Evolutionary conservation across 257 asterid species (phyloP), one percentile per base, ranked within the genome.

Genomic region (Solanum raphanifolium): DNA sequence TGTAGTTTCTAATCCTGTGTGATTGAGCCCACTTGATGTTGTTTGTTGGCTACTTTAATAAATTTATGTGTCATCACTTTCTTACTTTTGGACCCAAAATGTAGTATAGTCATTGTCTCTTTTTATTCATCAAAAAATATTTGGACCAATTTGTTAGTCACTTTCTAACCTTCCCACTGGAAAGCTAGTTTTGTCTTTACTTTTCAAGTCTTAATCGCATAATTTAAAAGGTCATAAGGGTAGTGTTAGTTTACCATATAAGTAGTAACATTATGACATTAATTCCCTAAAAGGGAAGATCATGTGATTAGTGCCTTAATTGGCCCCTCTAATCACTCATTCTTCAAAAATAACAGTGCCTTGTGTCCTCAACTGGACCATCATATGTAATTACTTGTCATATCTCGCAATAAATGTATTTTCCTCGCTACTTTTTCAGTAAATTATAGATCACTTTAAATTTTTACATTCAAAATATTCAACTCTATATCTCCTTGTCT

Each of bases 151-250:
- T 34, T 79, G 25, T 43, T 41, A 13, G 65, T 81, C 41, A 81
- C 66, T 81, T 81, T 81, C 68, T 81, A 81, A 79, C n/a, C 16
- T 36, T 21, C 68, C 27, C 68, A 29, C 68, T 27, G 85, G 85
- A 81, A 81, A 81, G 85, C 21, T 81, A 81, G 68, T 81, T 81
- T 81, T 81, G 68, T 81, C 68, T 60, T 65, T 84, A 84, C 86
- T 83, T 66, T 85, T 69, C 65, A 62, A 85, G 87, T 85, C 79
- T 13, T 35, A 39, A 38, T 85, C 87, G 16, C 87, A 34, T 32
- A 25, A 60, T 58, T 84, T n/a, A 23, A 74, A 78, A 78, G 84
- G 84, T 7, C 6, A 55, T 7, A 55, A 38, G 58, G 84, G 65
- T 32, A 9, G 18, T 9, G 21, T 9, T 7, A 10, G 83, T 85